Conservation (phyloP, 805 yeast species). For the Lipomyces sp. region DNA sequence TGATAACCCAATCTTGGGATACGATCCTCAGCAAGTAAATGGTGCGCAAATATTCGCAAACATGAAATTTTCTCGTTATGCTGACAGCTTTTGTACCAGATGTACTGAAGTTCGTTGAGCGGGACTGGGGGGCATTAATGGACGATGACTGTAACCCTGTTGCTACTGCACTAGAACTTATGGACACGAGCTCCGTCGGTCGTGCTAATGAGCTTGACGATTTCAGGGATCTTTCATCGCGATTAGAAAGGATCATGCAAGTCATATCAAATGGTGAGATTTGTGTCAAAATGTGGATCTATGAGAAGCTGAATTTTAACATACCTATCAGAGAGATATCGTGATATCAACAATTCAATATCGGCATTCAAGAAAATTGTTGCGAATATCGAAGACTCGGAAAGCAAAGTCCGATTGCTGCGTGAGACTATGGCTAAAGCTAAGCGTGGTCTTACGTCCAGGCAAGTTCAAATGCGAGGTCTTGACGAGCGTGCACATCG, state of each 20-base stretch:
- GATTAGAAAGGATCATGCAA: conserved; percentile 57
- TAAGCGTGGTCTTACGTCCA: conserved; percentile 49
- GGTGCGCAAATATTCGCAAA: no score
- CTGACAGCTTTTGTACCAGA: conserved; percentile 9
- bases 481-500: conserved; percentile 60
- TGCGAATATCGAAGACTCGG: conserved; percentile 61
- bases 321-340: conserved; percentile 52
- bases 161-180: conserved; percentile 74
- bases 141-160: conserved; percentile 68
- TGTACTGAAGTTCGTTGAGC: conserved; percentile 37
- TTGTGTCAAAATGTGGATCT: not conserved
- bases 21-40: not conserved
- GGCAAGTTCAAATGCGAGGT: conserved; percentile 58
- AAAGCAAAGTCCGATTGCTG: conserved; percentile 51
- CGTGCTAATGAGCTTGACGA: conserved; percentile 69
- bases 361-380: conserved; percentile 78
- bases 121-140: conserved; percentile 51
- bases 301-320: no score
- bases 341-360: conserved; percentile 77
- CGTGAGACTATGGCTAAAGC: conserved; percentile 50
- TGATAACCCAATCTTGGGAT: no score
- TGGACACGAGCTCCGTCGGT: conserved; percentile 90
- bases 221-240: conserved; percentile 57
- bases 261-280: conserved; percentile 59
- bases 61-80: no score